Conservation (phyloP, 2,329 filamentous ascomycete species). For the Phialophora chinensis region DNA sequence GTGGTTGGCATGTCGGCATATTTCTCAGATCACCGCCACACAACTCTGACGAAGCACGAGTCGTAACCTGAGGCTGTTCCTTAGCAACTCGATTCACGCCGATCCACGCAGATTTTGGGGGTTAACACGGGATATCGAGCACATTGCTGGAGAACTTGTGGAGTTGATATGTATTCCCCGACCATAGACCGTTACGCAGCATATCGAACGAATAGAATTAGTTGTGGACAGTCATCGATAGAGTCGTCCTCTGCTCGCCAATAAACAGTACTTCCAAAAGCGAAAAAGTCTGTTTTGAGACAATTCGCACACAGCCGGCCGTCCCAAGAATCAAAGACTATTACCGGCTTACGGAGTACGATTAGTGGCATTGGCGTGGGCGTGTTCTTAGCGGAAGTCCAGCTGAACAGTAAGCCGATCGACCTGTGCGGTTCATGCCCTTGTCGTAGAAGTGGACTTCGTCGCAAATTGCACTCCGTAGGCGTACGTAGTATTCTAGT, state of each 20-base stretch:
- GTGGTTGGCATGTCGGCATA: not conserved
- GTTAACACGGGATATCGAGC: not conserved
- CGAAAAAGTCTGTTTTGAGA: not conserved
- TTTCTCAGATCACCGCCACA: not conserved
- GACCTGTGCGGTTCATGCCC: not conserved
- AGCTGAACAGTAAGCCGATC: not conserved
- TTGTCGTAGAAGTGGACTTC: not conserved
- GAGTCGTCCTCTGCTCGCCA: constrained; percentile 6
- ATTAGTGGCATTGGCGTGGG: not conserved
- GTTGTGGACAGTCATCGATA: constrained; percentile 26
- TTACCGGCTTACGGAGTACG: not conserved
- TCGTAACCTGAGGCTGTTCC: not conserved
- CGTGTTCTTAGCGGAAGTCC: not conserved
- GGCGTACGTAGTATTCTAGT: not conserved
- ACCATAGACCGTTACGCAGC: constrained; percentile 15
- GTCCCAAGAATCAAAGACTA: not conserved
- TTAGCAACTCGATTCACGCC: not conserved
- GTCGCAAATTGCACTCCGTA: not conserved
- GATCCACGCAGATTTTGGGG: not conserved
- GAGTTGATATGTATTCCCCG: constrained; percentile 4
- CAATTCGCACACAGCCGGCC: not conserved
- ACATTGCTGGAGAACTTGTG: constrained; percentile 11
- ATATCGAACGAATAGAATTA: constrained; percentile 25
- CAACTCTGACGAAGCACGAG: not conserved
- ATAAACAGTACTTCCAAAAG: not conserved